phyloP scores from a whole-genome alignment of 306 rosid species.

The Quercus variabilis region DNA sequence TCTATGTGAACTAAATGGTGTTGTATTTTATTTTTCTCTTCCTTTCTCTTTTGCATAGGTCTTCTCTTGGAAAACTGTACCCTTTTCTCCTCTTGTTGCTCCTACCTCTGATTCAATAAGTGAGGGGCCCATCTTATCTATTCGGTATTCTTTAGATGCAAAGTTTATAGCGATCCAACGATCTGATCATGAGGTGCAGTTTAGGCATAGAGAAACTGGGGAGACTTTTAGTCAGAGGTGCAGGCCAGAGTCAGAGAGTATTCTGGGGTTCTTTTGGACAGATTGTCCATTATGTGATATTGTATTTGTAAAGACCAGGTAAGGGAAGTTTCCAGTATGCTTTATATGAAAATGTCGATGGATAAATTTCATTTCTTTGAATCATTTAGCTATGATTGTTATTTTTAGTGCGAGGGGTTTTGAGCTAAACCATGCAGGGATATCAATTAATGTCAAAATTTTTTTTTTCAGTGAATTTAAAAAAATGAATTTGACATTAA shows the following conservation, averaged over 20 bases:
- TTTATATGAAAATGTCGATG: neutral
- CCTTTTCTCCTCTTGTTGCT: constrained; percentile 60
- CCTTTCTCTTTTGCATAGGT: constrained; percentile 40
- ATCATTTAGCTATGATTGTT: neutral
- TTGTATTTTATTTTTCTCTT: neutral
- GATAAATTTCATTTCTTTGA: neutral
- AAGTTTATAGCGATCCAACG: constrained; percentile 82
- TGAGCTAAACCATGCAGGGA: neutral
- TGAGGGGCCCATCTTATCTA: constrained; percentile 80
- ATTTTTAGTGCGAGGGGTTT: neutral
- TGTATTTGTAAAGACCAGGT: constrained; percentile 90
- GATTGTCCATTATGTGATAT: constrained; percentile 79
- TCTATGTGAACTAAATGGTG: neutral
- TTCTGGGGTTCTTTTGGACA: constrained; percentile 96
- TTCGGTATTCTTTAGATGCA: constrained; percentile 79
- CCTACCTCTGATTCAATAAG: constrained; percentile 64
- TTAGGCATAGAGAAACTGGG: constrained; percentile 74
- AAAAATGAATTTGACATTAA: neutral
- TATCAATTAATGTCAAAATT: neutral
- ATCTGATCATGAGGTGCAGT: constrained; percentile 71
- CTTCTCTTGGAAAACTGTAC: constrained; percentile 85
- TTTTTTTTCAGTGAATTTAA: too few species aligned
- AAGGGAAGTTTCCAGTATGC: constrained; percentile 5
- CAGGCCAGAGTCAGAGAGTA: constrained; percentile 74
- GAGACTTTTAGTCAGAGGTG: constrained; percentile 76